Evolutionary conservation across 2,329 filamentous ascomycete species (phyloP), one percentile per base, ranked within the genome.

Genomic region (Gyromitra esculenta): DNA sequence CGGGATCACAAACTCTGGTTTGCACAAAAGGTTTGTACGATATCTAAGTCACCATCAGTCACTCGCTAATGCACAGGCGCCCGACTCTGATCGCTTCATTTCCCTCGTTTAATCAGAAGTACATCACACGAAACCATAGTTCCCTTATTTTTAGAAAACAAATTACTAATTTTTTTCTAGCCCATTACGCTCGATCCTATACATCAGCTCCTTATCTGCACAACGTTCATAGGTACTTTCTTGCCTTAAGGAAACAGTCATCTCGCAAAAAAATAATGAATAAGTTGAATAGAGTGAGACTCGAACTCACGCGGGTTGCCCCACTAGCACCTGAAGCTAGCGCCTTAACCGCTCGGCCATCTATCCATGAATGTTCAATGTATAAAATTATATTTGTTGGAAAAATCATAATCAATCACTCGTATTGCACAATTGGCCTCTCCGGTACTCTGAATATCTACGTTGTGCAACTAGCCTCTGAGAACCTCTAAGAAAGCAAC

Each of bases 251-350:
- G 25, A 66, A 43, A 39, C 11, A 0, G 25, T 13, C 31, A 65
- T 18, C 35, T 39, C 35, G 1, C 7, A 9, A 25, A 21, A 69
- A 56, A 68, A 54, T 4, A 63, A 63, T 37, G n/a, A 41, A 48
- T 39, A 69, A 67, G 5, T 56, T 76, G 60, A 73, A 76, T 76
- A 76, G 73, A 76, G 73, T 76, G 73, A 76, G 73, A 73, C 52
- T 76, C 25, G 68, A 72, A 76, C 73, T 76, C 67, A 76, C 66
- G 67, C 60, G 73, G 73, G 60, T 67, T 76, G 43, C 68, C 73
- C 68, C 73, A 73, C 68, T 76, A 73, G 68, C 60, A 76, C 73
- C 73, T 66, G 73, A 54, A 63, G 73, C 60, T 73, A 73, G 68
- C 68, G 68, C 60, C 68, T 72, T 63, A 73, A 73, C 73, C 62